Evolutionary conservation across 257 asterid genomes (phyloP), one percentile per base, ranked within the genome.

Genomic region (Linderniella brevidens): DNA sequence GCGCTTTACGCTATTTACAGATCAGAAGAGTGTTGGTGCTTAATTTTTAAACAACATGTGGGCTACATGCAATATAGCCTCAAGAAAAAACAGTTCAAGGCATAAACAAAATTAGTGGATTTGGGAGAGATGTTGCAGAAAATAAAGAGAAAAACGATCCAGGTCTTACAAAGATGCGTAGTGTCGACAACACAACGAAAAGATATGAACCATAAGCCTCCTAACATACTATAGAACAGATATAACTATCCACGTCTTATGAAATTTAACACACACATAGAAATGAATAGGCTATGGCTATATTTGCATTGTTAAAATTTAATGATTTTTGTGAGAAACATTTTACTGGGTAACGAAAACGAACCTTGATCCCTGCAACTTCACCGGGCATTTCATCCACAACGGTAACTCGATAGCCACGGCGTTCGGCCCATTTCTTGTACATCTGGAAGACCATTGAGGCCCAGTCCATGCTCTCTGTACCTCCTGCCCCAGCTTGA

Each of bases 401-500:
- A 37, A 85, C 77, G 41, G 93, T 65, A 53, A 81, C 79, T 12
- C 78, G 62, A 70, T 58, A 90, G 49, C 87, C 93, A 25, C 74
- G 81, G 49, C 41, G 63, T 58, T 85, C 86, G 62, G 99, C 94
- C 99, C 99, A 90, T 47, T 57, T 66, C 60, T 66, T 79, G 69
- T 90, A 90, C 99, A 85, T 90, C 76, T 81, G 96, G 78, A 81
- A 71, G 60, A 90, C 78, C 87, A 85, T 90, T 41, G 86, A 75
- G 64, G 99, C 94, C 96, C 99, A 85, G 65, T 85, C 99, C 90
- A 76, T 79, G 77, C 96, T 85, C 82, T 90, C 99, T 29, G 99
- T 90, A 52, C 96, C 99, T 53, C 99, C 99, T 56, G 99, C 96
- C 62, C 99, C 94, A 63, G 93, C 92, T 77, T 90, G 99, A 61